Percentiles rank a stretch among this genome's conserved stretches.
Evolutionary conservation across 768 basidiomycete genomes (phyloP).

Genomic region (Coprinopsis strossmayeri): DNA sequence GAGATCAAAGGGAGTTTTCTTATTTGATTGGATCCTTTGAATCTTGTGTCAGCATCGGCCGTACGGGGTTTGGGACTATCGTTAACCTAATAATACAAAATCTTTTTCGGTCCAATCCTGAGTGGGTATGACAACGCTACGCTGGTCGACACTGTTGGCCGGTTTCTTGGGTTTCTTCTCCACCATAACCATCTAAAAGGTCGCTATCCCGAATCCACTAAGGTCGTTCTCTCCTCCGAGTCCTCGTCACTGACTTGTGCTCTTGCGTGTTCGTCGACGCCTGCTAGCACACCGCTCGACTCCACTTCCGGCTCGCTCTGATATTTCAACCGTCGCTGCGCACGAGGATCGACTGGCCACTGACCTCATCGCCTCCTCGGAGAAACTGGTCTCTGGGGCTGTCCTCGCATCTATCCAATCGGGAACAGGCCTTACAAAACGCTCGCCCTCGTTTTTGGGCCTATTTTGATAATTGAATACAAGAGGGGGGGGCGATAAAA

Average conservation of each 20-base stretch:
- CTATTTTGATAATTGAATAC: too few species aligned
- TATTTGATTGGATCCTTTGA: too few species aligned
- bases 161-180: not conserved
- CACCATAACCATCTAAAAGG: not conserved
- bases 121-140: not conserved
- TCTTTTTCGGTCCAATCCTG: conserved; percentile 2
- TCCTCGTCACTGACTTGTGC: not conserved
- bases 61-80: not conserved
- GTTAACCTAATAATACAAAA: not conserved
- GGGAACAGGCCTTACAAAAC: too few species aligned
- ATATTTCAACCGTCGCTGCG: conserved; percentile 2
- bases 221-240: not conserved
- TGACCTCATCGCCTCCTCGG: conserved; percentile 10
- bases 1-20: too few species aligned
- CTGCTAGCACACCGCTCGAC: too few species aligned
- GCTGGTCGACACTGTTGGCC: not conserved
- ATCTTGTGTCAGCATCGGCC: not conserved
- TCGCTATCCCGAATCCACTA: not conserved
- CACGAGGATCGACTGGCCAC: conserved; percentile 11
- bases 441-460: too few species aligned
- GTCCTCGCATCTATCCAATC: too few species aligned
- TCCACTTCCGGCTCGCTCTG: not conserved
- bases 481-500: too few species aligned
- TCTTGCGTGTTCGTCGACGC: too few species aligned
- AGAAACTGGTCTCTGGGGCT: too few species aligned